A percentile compares a stretch with the other conserved stretches of the same genome.
These are phyloP conservation scores for Suillus cothurnatus DNA, from an alignment of 768 basidiomycete genomes.

Conservation along the genomic window DNA sequence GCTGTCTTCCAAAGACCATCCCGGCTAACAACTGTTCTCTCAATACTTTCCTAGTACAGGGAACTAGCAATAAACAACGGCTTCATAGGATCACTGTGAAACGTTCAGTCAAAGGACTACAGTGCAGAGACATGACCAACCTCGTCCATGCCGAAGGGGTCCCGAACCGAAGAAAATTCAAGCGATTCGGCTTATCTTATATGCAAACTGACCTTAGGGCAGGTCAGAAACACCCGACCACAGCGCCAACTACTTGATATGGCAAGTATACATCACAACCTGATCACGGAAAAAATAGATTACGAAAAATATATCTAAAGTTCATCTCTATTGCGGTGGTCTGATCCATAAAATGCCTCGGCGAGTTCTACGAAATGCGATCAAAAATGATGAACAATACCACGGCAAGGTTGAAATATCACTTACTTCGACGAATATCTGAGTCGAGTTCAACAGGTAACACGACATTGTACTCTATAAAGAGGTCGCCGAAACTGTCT, in stretches of 20 bases:
- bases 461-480: constrained; percentile 91
- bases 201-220: constrained; percentile 31
- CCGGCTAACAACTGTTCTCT: background rate
- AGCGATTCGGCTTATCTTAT: background rate
- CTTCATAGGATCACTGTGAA: constrained; percentile 2
- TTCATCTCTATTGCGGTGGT: constrained; percentile 38
- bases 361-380: constrained; percentile 47
- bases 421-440: constrained; percentile 77
- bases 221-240: constrained; percentile 27
- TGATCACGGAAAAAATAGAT: background rate
- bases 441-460: constrained; percentile 73
- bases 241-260: background rate
- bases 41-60: background rate
- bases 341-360: constrained; percentile 53
- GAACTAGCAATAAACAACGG: background rate
- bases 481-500: constrained; percentile 74
- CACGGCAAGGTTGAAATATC: background rate
- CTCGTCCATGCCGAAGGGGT: constrained; percentile 33
- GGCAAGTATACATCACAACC: background rate
- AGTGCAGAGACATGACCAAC: background rate
- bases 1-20: constrained; percentile 1
- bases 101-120: background rate
- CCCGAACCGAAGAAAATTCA: constrained; percentile 19
- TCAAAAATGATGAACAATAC: constrained; percentile 1
- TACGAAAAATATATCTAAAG: constrained; percentile 27